Conservation (phyloP, 441 rosid species). For the Flueggea neowawraea region DNA sequence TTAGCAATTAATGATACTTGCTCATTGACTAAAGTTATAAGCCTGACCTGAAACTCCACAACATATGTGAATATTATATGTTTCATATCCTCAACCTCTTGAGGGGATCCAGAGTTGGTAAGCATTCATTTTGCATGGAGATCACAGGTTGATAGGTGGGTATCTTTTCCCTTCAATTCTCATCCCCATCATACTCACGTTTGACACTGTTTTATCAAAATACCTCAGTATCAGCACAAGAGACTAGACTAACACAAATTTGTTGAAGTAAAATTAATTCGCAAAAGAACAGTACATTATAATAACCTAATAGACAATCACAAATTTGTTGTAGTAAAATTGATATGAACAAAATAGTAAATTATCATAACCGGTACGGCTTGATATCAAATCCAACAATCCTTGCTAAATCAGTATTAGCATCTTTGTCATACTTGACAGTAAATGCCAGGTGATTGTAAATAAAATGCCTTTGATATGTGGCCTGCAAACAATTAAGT, state of each 20-base stretch:
- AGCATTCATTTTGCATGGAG: constrained; percentile 80
- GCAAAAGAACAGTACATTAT: constrained; percentile 4
- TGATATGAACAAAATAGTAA: constrained; percentile 2
- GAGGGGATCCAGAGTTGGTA: constrained; percentile 78
- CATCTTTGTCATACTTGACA: constrained; percentile 75
- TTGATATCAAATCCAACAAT: constrained; percentile 95
- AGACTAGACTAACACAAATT: not conserved
- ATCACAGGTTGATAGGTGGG: constrained; percentile 79
- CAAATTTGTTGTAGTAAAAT: not conserved
- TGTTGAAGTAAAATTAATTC: not conserved
- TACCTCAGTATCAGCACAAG: constrained; percentile 5
- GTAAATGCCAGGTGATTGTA: constrained; percentile 81
- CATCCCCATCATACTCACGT: constrained; percentile 68
- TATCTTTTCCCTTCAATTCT: constrained; percentile 66
- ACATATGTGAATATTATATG: constrained; percentile 90
- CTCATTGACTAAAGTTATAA: not conserved
- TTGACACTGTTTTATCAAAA: constrained; percentile 53
- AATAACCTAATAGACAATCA: constrained; percentile 28
- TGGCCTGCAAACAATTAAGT: constrained; percentile 41
- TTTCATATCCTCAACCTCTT: constrained; percentile 74
- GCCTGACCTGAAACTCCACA: constrained; percentile 70
- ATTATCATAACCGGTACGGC: constrained; percentile 63
- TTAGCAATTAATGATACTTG: not conserved
- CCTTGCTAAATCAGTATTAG: constrained; percentile 51
- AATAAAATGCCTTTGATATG: constrained; percentile 79